These are phyloP conservation scores for Talaromyces albobiverticillius DNA, from an alignment of 2,329 filamentous ascomycete genomes.

Conservation along the genomic window DNA sequence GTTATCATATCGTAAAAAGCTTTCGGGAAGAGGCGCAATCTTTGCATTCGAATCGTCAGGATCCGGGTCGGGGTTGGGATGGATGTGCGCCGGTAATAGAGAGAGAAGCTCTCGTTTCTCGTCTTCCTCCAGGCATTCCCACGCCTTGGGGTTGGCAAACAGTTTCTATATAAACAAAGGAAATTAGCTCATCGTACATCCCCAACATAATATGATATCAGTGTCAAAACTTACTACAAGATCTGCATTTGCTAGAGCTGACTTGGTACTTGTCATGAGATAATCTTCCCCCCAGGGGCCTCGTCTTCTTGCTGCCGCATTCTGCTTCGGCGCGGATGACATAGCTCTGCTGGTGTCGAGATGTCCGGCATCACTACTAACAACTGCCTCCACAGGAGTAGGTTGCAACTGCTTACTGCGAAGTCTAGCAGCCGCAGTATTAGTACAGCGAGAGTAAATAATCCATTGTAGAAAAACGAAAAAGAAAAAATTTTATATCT, in stretches of 20 bases:
- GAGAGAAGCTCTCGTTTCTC: slow-evolving; percentile 41
- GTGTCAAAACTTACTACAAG: slow-evolving; percentile 32
- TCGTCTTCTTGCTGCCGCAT: slow-evolving; percentile 32
- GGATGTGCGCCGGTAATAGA: slow-evolving; percentile 41
- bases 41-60: slow-evolving; percentile 28
- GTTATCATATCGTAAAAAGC: slow-evolving; percentile 43
- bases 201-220: background rate
- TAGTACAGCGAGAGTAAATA: background rate
- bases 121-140: slow-evolving; percentile 39
- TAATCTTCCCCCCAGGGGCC: slow-evolving; percentile 38
- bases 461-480: background rate
- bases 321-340: slow-evolving; percentile 30
- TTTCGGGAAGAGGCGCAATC: slow-evolving; percentile 38
- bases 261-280: slow-evolving; percentile 38
- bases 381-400: slow-evolving; percentile 23
- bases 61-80: slow-evolving; percentile 29
- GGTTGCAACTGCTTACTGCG: slow-evolving; percentile 18
- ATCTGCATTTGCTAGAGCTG: slow-evolving; percentile 34
- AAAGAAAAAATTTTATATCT: background rate
- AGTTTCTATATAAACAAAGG: slow-evolving; percentile 31
- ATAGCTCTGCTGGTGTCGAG: slow-evolving; percentile 24
- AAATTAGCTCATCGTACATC: background rate
- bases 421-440: slow-evolving; percentile 15
- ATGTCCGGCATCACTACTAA: slow-evolving; percentile 23
- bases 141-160: slow-evolving; percentile 38